Conservation (phyloP, 768 basidiomycete species). For the Pleurotus djamor region DNA sequence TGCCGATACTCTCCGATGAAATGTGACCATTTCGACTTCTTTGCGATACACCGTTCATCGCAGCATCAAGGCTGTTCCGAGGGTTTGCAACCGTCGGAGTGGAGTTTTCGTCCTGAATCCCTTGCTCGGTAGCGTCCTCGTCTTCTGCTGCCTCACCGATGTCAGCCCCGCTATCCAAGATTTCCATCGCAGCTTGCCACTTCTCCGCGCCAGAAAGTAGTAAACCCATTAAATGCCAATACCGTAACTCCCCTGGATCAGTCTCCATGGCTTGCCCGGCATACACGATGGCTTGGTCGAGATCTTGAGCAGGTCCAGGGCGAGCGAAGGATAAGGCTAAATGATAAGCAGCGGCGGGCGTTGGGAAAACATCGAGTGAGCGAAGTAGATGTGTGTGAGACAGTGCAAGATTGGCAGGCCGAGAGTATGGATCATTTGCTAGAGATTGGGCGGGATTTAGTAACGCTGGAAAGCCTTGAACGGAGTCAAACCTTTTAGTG, state of each 20-base stretch:
- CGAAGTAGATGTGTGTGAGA: conserved; percentile 50
- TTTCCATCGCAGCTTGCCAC: conserved; percentile 73
- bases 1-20: conserved; percentile 5
- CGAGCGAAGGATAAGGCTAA: conserved; percentile 75
- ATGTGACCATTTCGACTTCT: conserved; percentile 10
- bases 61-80: conserved; percentile 8
- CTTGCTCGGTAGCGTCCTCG: conserved; percentile 23
- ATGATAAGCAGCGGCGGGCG: conserved; percentile 68
- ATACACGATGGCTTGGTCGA: conserved; percentile 63
- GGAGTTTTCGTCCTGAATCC: conserved; percentile 10
- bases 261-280: conserved; percentile 75
- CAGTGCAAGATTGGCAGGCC: conserved; percentile 49
- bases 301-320: conserved; percentile 59
- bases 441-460: conserved; percentile 39
- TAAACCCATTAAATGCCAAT: conserved; percentile 91
- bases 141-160: conserved; percentile 45
- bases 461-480: neutral
- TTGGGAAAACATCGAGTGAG: conserved; percentile 47
- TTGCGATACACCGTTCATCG: conserved; percentile 13
- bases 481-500: conserved; percentile 46
- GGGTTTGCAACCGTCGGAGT: conserved; percentile 4
- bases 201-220: conserved; percentile 77
- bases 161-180: conserved; percentile 75
- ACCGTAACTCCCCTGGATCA: conserved; percentile 59
- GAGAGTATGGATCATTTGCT: conserved; percentile 51